Evolutionary conservation across 768 basidiomycete genomes (phyloP), one percentile per base, ranked within the genome.

Genomic region (Amanita jacksonii): DNA sequence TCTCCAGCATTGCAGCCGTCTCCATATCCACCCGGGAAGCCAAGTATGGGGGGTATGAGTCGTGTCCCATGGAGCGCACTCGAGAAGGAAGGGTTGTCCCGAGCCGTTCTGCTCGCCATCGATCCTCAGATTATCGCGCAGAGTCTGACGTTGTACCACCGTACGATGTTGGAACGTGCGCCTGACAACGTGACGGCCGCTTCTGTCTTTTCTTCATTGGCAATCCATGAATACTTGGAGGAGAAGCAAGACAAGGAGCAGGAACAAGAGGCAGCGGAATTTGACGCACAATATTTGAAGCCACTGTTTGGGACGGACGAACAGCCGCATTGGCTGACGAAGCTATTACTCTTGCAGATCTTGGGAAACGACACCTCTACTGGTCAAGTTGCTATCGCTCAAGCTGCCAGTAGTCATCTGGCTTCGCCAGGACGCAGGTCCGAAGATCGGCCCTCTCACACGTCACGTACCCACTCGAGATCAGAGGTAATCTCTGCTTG

Each of bases 311-410:
- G 86, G 5, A 80, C 64, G 46, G 80, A 84, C 22, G 77, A 77
- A 4, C 69, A 67, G 33, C 84, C 85, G 1, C 83, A 91, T 56
- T 91, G 87, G 86, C 64, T 90, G 32, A 90, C 88, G 10, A 80
- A 74, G 52, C 59, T 85, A 3, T 62, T 90, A 5, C 59, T 91
- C 1, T 57, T 80, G 34, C 85, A 87, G 55, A 73, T 88, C 9
- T 69, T 89, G 9, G 77, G 75, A 19, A 68, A 72, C 0, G 82
- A 84, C 52, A 67, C 71, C 1, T 64, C 70, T 6, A 60, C 53
- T 43, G 51, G 57, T 18, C 55, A 58, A 41, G 37, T 45, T 2
- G 27, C 27, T 16, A 27, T 5, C 13, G 15, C 13, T n/a, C 10
- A 3, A 13, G 10, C 8, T 22, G 24, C 9, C 16, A n/a, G 44